Evolutionary conservation across 2,329 filamentous ascomycete species (phyloP).

Genomic region (Penicillium sumatraense): DNA sequence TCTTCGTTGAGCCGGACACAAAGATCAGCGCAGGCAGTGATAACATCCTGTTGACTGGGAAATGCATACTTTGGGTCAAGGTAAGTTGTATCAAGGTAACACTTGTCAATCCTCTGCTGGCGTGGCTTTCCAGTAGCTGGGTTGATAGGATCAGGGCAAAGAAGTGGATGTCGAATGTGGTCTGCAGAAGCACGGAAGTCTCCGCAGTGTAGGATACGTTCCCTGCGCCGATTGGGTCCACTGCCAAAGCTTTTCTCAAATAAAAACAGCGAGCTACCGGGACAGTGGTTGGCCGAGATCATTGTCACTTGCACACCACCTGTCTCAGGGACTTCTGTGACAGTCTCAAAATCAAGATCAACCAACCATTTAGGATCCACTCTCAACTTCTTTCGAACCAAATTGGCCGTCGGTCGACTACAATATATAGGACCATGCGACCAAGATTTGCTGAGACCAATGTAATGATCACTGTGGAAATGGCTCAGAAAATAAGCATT

Average conservation of each 20-base stretch:
- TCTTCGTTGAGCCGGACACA: constrained; percentile 77
- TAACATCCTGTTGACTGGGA: constrained; percentile 84
- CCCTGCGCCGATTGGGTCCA: constrained; percentile 63
- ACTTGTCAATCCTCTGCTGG: constrained; percentile 90
- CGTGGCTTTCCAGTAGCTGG: constrained; percentile 69
- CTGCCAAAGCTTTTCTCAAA: constrained; percentile 78
- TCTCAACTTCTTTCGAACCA: constrained; percentile 82
- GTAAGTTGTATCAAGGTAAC: constrained; percentile 97
- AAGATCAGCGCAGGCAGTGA: constrained; percentile 83
- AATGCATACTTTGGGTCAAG: constrained; percentile 95
- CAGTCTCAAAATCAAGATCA: constrained; percentile 81
- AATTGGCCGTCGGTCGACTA: constrained; percentile 86
- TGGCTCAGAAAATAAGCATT: constrained; percentile 96
- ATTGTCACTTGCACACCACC: constrained; percentile 86
- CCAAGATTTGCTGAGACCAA: constrained; percentile 87
- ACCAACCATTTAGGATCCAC: constrained; percentile 87
- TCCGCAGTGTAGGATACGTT: constrained; percentile 90
- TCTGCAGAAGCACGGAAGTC: constrained; percentile 90
- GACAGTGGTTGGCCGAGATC: constrained; percentile 96
- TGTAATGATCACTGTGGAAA: constrained; percentile 97
- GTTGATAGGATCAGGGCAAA: constrained; percentile 76
- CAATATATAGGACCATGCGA: constrained; percentile 94
- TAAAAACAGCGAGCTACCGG: constrained; percentile 89
- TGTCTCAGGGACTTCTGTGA: constrained; percentile 77
- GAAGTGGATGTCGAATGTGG: constrained; percentile 79